Evolutionary conservation across 495 filamentous ascomycete species (phyloP), one percentile per base, ranked within the genome.

Genomic region (Aspergillus sclerotiicarbonarius): DNA sequence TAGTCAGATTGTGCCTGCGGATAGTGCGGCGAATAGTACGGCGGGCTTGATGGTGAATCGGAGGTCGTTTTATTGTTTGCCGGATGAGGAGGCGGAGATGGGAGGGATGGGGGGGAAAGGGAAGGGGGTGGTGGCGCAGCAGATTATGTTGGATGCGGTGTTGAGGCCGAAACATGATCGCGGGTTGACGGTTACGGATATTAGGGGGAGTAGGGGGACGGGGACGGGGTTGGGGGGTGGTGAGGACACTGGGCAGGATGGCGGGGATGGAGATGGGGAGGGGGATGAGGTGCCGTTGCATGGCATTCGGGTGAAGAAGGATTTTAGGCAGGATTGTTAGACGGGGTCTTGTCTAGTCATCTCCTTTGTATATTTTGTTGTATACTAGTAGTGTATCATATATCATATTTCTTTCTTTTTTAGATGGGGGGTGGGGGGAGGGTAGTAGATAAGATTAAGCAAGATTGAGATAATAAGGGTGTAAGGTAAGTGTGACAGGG

Each of bases 231-330:
- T n/a, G n/a, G n/a, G n/a, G n/a, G n/a, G n/a, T n/a, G n/a, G n/a
- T n/a, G n/a, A n/a, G n/a, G n/a, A n/a, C n/a, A n/a, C n/a, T n/a
- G n/a, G n/a, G n/a, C n/a, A n/a, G n/a, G n/a, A n/a, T n/a, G n/a
- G n/a, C n/a, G n/a, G n/a, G n/a, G n/a, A 18, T 29, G 25, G 33
- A 29, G 37, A 46, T 18, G 45, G 35, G 16, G 60, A 60, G 37
- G 62, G 29, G 6, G 67, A 70, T 58, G 60, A 65, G 53, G 32
- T 67, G 61, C 67, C 67, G 0, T 56, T 67, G 60, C 53, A 63
- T 51, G 61, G 57, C 15, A 70, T 70, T 32, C 48, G 62, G 12
- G 65, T 70, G 43, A 54, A 62, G 19, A 67, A 57, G 49, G 65
- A 65, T 12, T 63, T 70, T 61, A 49, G 49, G 15, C 57, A 72